Conservation (phyloP, 495 filamentous ascomycete genomes). For the Trichocladium uniseriatum region DNA sequence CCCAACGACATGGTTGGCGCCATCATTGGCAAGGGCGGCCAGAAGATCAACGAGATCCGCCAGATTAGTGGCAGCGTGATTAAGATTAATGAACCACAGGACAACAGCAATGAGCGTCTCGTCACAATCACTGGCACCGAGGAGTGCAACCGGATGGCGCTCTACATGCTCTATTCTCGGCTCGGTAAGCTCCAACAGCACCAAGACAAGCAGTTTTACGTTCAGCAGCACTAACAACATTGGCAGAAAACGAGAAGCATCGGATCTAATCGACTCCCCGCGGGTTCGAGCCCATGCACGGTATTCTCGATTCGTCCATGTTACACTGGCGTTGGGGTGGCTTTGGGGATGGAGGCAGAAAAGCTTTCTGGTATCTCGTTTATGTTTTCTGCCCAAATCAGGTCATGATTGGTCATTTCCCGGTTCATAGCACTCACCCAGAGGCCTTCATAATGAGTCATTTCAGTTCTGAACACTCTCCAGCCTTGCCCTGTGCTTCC, state of each 20-base stretch:
- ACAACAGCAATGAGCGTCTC: slow-evolving; percentile 95
- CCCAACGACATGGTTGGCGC: slow-evolving; percentile 99
- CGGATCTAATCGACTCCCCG: slow-evolving; percentile 28
- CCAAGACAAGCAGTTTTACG: slow-evolving; percentile 8
- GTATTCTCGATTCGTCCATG: slow-evolving; percentile 3
- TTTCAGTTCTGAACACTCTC: slow-evolving; percentile 5
- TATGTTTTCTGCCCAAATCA: slow-evolving; percentile 4
- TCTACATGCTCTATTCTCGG: slow-evolving; percentile 96
- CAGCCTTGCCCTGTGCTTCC: slow-evolving; percentile 1
- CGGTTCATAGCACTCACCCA: slow-evolving; percentile 12
- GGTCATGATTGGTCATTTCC: slow-evolving; percentile 9
- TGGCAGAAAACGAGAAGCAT: slow-evolving; percentile 72
- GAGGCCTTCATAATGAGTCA: slow-evolving; percentile 11
- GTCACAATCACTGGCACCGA: slow-evolving; percentile 97
- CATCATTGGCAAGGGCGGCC: slow-evolving; percentile 96
- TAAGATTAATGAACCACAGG: slow-evolving; percentile 99
- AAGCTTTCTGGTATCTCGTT: slow-evolving; percentile 15
- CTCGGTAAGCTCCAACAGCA: slow-evolving; percentile 61
- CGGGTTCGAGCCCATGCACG: neutral
- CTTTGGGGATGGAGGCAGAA: slow-evolving; percentile 7
- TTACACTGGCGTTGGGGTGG: slow-evolving; percentile 17
- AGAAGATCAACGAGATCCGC: slow-evolving; percentile 98
- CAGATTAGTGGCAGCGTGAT: slow-evolving; percentile 96
- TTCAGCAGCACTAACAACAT: slow-evolving; percentile 14
- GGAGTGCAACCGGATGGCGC: slow-evolving; percentile 97